A percentile compares a stretch with the other conserved stretches of the same genome.
phyloP scores from a whole-genome alignment of 2,329 filamentous ascomycete species.

The Aspergillus brasiliensis region DNA sequence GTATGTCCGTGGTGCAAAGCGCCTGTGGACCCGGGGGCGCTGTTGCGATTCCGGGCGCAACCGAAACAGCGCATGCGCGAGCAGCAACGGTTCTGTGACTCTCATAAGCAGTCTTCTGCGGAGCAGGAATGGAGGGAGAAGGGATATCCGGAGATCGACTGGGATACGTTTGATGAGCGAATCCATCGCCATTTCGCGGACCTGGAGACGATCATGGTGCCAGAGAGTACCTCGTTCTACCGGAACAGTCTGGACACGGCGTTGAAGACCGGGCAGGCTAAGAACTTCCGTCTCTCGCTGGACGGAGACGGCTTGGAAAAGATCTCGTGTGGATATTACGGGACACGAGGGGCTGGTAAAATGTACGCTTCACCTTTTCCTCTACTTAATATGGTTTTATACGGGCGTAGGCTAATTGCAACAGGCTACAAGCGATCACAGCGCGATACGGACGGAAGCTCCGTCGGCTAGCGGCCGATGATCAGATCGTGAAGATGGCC shows the following conservation, averaged over 20 bases:
- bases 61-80: slow-evolving; percentile 39
- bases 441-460: slow-evolving; percentile 61
- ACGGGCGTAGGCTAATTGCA: neutral
- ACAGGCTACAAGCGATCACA: slow-evolving; percentile 61
- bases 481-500: slow-evolving; percentile 66
- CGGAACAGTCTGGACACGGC: slow-evolving; percentile 58
- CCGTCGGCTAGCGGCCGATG: slow-evolving; percentile 63
- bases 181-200: slow-evolving; percentile 58
- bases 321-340: slow-evolving; percentile 80
- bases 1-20: slow-evolving; percentile 70
- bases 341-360: slow-evolving; percentile 68
- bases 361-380: slow-evolving; percentile 58
- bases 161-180: slow-evolving; percentile 62
- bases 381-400: neutral
- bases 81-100: slow-evolving; percentile 60
- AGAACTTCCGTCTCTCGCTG: slow-evolving; percentile 60
- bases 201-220: slow-evolving; percentile 63
- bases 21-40: slow-evolving; percentile 56
- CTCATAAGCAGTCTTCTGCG: slow-evolving; percentile 62
- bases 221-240: slow-evolving; percentile 58
- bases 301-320: slow-evolving; percentile 50
- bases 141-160: slow-evolving; percentile 72
- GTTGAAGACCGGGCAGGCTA: slow-evolving; percentile 60
- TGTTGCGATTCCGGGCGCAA: slow-evolving; percentile 54
- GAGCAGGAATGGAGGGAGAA: slow-evolving; percentile 51